Evolutionary conservation across 2,329 filamentous ascomycete species (phyloP).

Genomic region (Penicillium sp.): DNA sequence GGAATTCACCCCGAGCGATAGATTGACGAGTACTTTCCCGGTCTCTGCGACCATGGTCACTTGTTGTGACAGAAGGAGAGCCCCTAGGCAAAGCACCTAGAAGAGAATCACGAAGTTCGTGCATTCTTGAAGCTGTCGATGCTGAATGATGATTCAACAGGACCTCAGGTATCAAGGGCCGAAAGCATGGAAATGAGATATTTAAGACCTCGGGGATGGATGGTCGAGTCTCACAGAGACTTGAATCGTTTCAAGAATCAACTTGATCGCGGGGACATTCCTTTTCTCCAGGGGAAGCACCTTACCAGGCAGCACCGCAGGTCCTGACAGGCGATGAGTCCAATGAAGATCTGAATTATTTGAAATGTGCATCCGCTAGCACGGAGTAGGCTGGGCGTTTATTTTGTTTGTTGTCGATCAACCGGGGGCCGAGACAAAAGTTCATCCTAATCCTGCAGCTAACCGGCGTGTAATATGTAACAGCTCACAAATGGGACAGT

Average conservation of each 20-base stretch:
- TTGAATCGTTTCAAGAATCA: neutral
- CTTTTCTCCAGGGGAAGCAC: too few species aligned
- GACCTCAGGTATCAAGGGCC: neutral
- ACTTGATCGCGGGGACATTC: too few species aligned
- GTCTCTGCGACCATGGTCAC: neutral
- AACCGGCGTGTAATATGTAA: neutral
- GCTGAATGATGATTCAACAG: neutral
- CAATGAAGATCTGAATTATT: conserved; percentile 3
- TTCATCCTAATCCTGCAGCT: conserved; percentile 6
- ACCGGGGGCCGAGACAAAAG: conserved; percentile 4
- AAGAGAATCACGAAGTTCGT: conserved; percentile 15
- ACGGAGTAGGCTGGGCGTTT: neutral
- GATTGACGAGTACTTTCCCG: neutral
- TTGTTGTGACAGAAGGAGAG: neutral
- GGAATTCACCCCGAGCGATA: conserved; percentile 4
- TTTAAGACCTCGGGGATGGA: neutral
- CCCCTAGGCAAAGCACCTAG: conserved; percentile 10
- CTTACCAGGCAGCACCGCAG: neutral
- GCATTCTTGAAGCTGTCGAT: conserved; percentile 2
- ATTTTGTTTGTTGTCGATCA: conserved; percentile 11
- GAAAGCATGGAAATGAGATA: neutral
- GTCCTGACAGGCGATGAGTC: neutral
- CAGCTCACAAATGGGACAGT: conserved; percentile 1
- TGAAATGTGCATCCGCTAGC: conserved; percentile 1
- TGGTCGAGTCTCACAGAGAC: neutral